These are phyloP conservation scores for Hericium rajendrae DNA, from an alignment of 768 basidiomycete genomes.

Conservation along the genomic window DNA sequence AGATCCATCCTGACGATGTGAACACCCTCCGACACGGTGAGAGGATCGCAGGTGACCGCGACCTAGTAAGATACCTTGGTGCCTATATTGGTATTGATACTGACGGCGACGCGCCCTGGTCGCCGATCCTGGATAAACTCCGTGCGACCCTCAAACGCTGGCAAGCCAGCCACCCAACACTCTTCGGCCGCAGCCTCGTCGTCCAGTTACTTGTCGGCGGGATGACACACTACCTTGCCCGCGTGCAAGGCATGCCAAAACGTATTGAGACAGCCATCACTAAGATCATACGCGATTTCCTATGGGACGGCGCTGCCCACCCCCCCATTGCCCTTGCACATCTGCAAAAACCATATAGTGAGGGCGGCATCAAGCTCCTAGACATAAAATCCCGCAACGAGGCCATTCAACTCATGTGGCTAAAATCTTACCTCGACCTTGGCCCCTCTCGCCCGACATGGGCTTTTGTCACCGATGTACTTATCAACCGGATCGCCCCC, in stretches of 20 bases:
- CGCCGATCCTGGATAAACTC: conserved; percentile 3
- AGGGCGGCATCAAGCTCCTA: conserved; percentile 8
- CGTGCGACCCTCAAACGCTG: background rate
- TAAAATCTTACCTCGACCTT: conserved; percentile 6
- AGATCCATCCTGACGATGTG: background rate
- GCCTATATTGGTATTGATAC: background rate
- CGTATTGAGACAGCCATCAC: background rate
- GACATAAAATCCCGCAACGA: conserved; percentile 5
- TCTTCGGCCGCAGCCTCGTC: conserved; percentile 9
- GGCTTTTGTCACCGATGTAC: conserved; percentile 4
- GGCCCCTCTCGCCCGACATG: background rate
- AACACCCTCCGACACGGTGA: background rate
- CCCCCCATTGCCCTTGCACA: background rate
- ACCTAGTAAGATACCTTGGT: background rate
- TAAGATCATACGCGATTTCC: conserved; percentile 6
- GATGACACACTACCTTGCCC: conserved; percentile 19
- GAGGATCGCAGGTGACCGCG: background rate
- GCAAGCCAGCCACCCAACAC: conserved; percentile 3
- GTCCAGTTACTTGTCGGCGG: conserved; percentile 16
- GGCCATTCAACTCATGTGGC: conserved; percentile 10
- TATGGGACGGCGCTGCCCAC: conserved; percentile 4
- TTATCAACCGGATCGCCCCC: background rate
- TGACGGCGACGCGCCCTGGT: background rate
- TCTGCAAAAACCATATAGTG: background rate
- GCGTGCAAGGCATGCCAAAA: conserved; percentile 20